Conservation (phyloP, 2,329 filamentous ascomycete species). For the Hypoxylon sp. region DNA sequence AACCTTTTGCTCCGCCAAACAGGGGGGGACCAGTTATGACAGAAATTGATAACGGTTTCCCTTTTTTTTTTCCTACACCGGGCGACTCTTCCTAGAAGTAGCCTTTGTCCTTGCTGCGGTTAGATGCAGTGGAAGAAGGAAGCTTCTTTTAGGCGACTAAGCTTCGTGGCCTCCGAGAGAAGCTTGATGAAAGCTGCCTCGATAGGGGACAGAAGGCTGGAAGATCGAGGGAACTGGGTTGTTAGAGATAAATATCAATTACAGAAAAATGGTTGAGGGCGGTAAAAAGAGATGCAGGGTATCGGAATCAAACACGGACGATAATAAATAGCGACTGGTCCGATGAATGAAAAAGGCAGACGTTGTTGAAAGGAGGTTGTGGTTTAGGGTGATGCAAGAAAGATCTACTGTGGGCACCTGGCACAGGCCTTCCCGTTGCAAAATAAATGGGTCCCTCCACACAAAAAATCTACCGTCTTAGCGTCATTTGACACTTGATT, state of each 20-base stretch:
- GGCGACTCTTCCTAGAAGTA: slow-evolving; percentile 9
- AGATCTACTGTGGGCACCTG: slow-evolving; percentile 34
- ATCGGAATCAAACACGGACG: slow-evolving; percentile 8
- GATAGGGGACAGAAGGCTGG: neutral
- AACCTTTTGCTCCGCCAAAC: slow-evolving; percentile 57
- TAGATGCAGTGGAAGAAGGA: slow-evolving; percentile 23
- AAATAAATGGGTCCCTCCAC: slow-evolving; percentile 34
- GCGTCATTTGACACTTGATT: slow-evolving; percentile 44
- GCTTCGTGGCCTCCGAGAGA: slow-evolving; percentile 10
- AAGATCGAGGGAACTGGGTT: slow-evolving; percentile 2
- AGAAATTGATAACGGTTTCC: slow-evolving; percentile 46
- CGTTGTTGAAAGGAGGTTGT: slow-evolving; percentile 30
- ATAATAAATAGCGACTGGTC: slow-evolving; percentile 6
- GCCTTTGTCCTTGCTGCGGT: slow-evolving; percentile 16
- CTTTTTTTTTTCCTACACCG: slow-evolving; percentile 41
- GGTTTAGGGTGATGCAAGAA: slow-evolving; percentile 39
- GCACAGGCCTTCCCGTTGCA: slow-evolving; percentile 8
- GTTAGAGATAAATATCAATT: neutral
- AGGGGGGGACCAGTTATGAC: slow-evolving; percentile 39
- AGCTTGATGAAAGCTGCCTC: slow-evolving; percentile 16
- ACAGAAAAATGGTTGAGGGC: neutral
- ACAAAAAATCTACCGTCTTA: slow-evolving; percentile 44
- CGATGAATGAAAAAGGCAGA: slow-evolving; percentile 11
- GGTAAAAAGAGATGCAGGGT: slow-evolving; percentile 8
- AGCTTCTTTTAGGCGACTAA: slow-evolving; percentile 10